These are phyloP conservation scores for Aspergillus jensenii DNA, from an alignment of 2,329 filamentous ascomycete species.

Conservation along the genomic window DNA sequence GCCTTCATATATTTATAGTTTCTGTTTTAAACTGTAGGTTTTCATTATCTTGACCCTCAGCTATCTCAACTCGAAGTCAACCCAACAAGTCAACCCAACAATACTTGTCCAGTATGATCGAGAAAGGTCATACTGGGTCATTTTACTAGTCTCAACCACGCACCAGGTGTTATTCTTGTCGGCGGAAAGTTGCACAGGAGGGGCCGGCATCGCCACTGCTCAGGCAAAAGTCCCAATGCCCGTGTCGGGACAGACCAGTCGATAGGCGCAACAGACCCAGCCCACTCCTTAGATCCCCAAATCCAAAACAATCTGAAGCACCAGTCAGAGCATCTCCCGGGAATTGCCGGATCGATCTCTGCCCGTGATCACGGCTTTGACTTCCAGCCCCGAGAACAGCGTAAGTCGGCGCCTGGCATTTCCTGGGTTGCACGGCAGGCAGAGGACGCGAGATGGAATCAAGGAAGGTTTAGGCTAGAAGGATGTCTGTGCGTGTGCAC, in stretches of 20 bases:
- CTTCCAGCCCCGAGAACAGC: neutral
- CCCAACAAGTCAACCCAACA: neutral
- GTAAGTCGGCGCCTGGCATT: neutral
- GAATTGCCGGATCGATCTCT: neutral
- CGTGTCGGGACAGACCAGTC: neutral
- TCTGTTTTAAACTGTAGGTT: neutral
- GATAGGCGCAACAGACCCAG: neutral
- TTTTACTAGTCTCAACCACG: neutral
- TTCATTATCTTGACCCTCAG: neutral
- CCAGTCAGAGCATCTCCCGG: neutral
- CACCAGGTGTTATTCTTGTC: neutral
- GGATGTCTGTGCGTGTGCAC: conserved; percentile 3
- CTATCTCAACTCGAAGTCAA: neutral
- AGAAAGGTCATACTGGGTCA: neutral
- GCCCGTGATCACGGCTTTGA: neutral
- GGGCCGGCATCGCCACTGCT: neutral
- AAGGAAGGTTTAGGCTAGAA: neutral
- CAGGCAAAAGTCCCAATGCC: neutral
- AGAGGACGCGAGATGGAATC: neutral
- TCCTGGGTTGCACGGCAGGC: conserved; percentile 1
- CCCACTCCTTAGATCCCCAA: neutral
- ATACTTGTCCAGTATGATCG: neutral
- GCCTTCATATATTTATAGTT: neutral
- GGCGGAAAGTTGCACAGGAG: neutral
- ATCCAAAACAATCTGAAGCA: neutral